These are phyloP conservation scores for Boletus tylopilopsis DNA, from an alignment of 768 basidiomycete genomes.

Conservation along the genomic window DNA sequence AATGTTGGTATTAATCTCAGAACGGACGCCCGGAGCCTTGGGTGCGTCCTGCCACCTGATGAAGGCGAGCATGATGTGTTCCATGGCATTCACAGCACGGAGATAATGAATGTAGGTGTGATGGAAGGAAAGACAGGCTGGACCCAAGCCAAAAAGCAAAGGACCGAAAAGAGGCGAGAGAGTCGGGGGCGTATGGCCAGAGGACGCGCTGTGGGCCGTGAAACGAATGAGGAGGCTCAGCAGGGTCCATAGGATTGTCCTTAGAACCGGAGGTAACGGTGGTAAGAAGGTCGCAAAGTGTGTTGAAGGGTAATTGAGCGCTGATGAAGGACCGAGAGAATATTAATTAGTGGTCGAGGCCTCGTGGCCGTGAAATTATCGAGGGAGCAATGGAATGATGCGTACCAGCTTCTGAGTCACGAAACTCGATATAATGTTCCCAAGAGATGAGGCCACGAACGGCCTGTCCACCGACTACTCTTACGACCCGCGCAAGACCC, in stretches of 20 bases:
- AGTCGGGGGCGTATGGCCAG: constrained; percentile 88
- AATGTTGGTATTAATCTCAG: constrained; percentile 30
- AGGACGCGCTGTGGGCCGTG: constrained; percentile 76
- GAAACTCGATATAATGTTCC: constrained; percentile 81
- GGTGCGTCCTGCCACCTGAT: constrained; percentile 78
- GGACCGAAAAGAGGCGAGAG: constrained; percentile 89
- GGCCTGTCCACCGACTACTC: constrained; percentile 65
- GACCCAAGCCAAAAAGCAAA: constrained; percentile 78
- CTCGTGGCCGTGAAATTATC: constrained; percentile 24
- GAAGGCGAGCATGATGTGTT: constrained; percentile 89
- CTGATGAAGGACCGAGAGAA: constrained; percentile 29
- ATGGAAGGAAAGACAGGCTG: constrained; percentile 48
- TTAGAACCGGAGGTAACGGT: constrained; percentile 48
- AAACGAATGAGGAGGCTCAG: constrained; percentile 80
- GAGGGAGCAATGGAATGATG: constrained; percentile 21
- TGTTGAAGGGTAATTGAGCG: constrained; percentile 60
- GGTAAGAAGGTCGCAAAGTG: constrained; percentile 72
- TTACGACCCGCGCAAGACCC: constrained; percentile 78
- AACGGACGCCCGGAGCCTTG: constrained; percentile 28
- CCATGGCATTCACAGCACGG: constrained; percentile 79
- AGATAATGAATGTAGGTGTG: constrained; percentile 69
- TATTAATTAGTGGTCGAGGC: constrained; percentile 18
- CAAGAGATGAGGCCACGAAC: constrained; percentile 83
- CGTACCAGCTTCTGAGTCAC: constrained; percentile 78
- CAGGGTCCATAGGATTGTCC: constrained; percentile 60